Evolutionary conservation across 2,329 filamentous ascomycete species (phyloP).

Genomic region (Xylaria sp.): DNA sequence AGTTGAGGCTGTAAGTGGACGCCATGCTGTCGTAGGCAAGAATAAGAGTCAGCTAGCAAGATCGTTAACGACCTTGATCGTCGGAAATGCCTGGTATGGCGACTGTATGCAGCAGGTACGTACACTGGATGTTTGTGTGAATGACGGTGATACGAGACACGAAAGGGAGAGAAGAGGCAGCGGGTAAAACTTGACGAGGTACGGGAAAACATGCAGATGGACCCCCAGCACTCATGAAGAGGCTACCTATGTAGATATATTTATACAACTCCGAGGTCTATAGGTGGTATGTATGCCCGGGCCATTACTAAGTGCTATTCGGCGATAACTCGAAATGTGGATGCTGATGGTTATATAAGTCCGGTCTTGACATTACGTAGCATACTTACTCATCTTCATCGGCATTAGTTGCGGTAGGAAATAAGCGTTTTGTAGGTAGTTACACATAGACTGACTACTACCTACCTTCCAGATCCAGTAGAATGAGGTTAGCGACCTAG

Average conservation of each 20-base stretch:
- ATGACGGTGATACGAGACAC: neutral
- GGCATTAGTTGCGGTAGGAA: too few relatives aligned
- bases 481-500: too few relatives aligned
- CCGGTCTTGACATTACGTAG: neutral
- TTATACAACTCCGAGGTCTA: neutral
- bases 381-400: too few relatives aligned
- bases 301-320: constrained; percentile 4
- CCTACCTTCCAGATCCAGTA: too few relatives aligned
- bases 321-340: constrained; percentile 4
- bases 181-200: neutral
- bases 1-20: constrained; percentile 57
- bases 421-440: too few relatives aligned
- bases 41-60: neutral
- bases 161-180: neutral
- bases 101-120: neutral
- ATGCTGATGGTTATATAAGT: neutral
- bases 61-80: neutral
- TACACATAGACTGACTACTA: too few relatives aligned
- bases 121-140: neutral
- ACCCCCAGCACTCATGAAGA: neutral
- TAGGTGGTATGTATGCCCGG: neutral
- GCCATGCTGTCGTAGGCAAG: constrained; percentile 54
- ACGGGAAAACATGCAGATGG: neutral
- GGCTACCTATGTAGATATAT: neutral
- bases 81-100: neutral